Evolutionary conservation across 1,284 basidiomycete genomes (phyloP), one percentile per base, ranked within the genome.

Genomic region (Taiwanofungus camphoratus): DNA sequence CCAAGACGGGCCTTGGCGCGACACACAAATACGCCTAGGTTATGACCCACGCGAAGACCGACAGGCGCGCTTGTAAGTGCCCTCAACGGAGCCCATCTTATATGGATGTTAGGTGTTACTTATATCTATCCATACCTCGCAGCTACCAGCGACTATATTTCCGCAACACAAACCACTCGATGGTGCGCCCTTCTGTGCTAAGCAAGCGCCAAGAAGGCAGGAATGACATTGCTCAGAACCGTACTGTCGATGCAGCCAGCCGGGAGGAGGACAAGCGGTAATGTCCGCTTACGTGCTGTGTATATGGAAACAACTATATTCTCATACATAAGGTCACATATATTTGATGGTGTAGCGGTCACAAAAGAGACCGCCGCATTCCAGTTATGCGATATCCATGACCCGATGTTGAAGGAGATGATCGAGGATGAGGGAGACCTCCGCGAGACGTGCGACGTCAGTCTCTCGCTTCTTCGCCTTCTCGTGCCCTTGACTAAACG

Each of bases 1-100:
- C 59, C 79, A 83, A 48, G 94, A 97, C 51, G 95, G 95, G 0
- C 92, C 93, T 2, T 98, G 89, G 85, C 76, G 92, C 40, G 94
- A 98, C 58, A 87, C 87, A 6, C 73, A 95, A 36, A 76, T 98
- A 20, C 77, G 82, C 33, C 87, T 92, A 46, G 84, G 85, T 3
- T 98, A 95, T 59, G 95, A 99, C 59, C 93, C 94, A 9, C 72
- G 93, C 37, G 70, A 72, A 49, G 76, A 89, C 50, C 70, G 72
- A 1, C 67, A 74, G 31, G 83, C 87, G 32, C 75, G 90, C 51
- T 79, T 92, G 92, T 93, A 56, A 49, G 67, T 51, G 22, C 21
- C 21, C 27, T 33, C n/a, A 12, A n/a, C 16, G 24, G 22, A 4
- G 5, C 27, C 12, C 20, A 9, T 15, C 2, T 23, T 36, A n/a